Conservation (phyloP, 257 asterid species). For the Fraxinus anomala region DNA sequence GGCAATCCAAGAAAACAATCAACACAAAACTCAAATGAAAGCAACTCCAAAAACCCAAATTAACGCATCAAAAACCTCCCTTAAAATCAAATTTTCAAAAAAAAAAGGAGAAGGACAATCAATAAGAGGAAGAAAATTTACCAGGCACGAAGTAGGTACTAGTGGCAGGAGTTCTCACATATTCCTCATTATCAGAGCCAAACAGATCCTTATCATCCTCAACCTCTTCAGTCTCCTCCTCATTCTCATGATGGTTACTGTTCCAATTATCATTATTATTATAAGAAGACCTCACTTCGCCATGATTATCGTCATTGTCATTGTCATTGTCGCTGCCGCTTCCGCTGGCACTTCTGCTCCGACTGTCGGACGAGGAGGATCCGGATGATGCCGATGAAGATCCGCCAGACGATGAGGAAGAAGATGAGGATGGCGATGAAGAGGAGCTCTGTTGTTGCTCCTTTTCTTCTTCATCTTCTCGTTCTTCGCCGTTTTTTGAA, state of each 20-base stretch:
- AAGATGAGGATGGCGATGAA: slow-evolving; percentile 52
- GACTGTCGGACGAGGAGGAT: slow-evolving; percentile 57
- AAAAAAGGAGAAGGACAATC: background rate
- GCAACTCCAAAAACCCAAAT: slow-evolving; percentile 11
- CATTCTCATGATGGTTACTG: slow-evolving; percentile 35
- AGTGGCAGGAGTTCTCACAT: slow-evolving; percentile 59
- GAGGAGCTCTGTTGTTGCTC: slow-evolving; percentile 43
- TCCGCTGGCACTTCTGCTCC: slow-evolving; percentile 46
- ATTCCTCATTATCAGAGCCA: slow-evolving; percentile 90
- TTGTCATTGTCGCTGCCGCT: slow-evolving; percentile 45
- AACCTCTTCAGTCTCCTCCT: slow-evolving; percentile 31
- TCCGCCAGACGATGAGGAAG: slow-evolving; percentile 49
- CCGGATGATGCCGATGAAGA: slow-evolving; percentile 63
- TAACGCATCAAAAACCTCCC: background rate
- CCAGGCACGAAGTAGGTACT: slow-evolving; percentile 85
- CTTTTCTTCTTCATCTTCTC: slow-evolving; percentile 35
- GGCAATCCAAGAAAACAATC: slow-evolving; percentile 5
- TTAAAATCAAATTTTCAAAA: background rate
- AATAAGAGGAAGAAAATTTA: slow-evolving; percentile 10
- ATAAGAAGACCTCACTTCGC: slow-evolving; percentile 54
- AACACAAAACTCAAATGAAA: slow-evolving; percentile 4
- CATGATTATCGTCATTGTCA: slow-evolving; percentile 42
- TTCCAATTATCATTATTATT: slow-evolving; percentile 22
- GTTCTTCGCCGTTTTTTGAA: slow-evolving; percentile 40
- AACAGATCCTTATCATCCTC: slow-evolving; percentile 82